Evolutionary conservation across 2,329 filamentous ascomycete species (phyloP).

Genomic region (Emydomyces testavorans): DNA sequence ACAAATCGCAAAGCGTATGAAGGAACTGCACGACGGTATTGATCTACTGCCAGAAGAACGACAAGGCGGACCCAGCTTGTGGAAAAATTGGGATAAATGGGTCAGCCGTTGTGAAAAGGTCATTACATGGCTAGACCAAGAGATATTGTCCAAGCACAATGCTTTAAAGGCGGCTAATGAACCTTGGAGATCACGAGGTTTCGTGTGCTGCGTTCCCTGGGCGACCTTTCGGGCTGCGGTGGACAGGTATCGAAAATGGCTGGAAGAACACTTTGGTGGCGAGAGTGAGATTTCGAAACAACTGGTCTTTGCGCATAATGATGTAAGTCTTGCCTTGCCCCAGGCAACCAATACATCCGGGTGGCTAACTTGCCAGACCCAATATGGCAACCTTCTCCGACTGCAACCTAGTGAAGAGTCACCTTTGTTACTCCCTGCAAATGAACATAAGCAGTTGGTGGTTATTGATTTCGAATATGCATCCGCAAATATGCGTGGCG

Average conservation of each 20-base stretch:
- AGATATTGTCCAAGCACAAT: slow-evolving; percentile 43
- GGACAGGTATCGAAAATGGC: slow-evolving; percentile 62
- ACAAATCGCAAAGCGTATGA: slow-evolving; percentile 95
- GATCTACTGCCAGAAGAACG: slow-evolving; percentile 71
- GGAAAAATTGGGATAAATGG: slow-evolving; percentile 94
- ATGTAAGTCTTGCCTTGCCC: slow-evolving; percentile 48
- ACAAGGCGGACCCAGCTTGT: slow-evolving; percentile 68
- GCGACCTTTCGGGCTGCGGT: slow-evolving; percentile 60
- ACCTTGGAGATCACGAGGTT: slow-evolving; percentile 57
- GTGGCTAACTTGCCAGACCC: slow-evolving; percentile 50
- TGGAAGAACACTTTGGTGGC: slow-evolving; percentile 62
- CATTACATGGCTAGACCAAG: slow-evolving; percentile 43
- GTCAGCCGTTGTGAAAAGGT: slow-evolving; percentile 50
- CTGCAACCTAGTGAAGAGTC: slow-evolving; percentile 60
- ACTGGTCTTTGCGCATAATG: slow-evolving; percentile 93
- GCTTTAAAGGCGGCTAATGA: slow-evolving; percentile 35
- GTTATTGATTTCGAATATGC: slow-evolving; percentile 99
- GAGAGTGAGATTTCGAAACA: slow-evolving; percentile 54
- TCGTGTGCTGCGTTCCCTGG: slow-evolving; percentile 79
- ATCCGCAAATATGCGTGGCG: slow-evolving; percentile 70
- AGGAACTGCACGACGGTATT: slow-evolving; percentile 87
- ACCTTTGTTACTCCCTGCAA: slow-evolving; percentile 74
- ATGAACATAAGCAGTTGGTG: slow-evolving; percentile 88
- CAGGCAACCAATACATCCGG: not conserved
- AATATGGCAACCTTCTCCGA: slow-evolving; percentile 95